Evolutionary conservation across 768 basidiomycete species (phyloP).

Genomic region (Rhodotorula kratochvilovae): DNA sequence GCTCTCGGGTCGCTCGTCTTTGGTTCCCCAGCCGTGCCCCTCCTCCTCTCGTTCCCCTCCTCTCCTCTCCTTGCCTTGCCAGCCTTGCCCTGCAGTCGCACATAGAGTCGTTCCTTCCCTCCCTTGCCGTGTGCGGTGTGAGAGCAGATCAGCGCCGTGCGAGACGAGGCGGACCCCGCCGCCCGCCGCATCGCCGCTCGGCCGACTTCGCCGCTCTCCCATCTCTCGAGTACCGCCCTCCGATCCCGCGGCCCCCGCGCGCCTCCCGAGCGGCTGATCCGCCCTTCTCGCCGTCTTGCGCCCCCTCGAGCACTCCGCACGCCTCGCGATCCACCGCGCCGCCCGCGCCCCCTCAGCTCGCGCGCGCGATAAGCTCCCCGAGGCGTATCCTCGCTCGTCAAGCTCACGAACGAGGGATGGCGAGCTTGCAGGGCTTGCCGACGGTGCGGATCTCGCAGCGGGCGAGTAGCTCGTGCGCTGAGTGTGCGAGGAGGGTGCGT

Average conservation of each 20-base stretch:
- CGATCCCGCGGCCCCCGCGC: no score
- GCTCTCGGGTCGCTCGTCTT: not conserved
- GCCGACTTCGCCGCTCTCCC: no score
- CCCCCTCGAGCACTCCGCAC: no score
- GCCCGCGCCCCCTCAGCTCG: not conserved
- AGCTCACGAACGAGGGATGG: not conserved
- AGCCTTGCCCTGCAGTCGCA: not conserved
- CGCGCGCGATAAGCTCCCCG: not conserved
- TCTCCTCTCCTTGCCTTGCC: not conserved
- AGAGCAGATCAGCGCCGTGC: not conserved
- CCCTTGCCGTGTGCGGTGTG: not conserved
- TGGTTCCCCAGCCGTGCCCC: not conserved
- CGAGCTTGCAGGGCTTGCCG: not conserved
- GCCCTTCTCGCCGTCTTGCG: no score
- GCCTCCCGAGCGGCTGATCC: no score
- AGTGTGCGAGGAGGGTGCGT: conserved; percentile 17
- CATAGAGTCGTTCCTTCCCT: not conserved
- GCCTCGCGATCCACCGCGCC: no score
- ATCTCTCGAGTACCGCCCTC: no score
- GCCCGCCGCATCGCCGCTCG: no score
- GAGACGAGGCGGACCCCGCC: no score
- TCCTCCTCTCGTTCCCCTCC: not conserved
- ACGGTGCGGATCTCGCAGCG: conserved; percentile 15
- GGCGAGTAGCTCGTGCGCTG: conserved; percentile 6
- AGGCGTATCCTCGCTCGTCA: not conserved